Evolutionary conservation across 2,329 filamentous ascomycete species (phyloP), one percentile per base, ranked within the genome.

Genomic region (Didymella segeticola): DNA sequence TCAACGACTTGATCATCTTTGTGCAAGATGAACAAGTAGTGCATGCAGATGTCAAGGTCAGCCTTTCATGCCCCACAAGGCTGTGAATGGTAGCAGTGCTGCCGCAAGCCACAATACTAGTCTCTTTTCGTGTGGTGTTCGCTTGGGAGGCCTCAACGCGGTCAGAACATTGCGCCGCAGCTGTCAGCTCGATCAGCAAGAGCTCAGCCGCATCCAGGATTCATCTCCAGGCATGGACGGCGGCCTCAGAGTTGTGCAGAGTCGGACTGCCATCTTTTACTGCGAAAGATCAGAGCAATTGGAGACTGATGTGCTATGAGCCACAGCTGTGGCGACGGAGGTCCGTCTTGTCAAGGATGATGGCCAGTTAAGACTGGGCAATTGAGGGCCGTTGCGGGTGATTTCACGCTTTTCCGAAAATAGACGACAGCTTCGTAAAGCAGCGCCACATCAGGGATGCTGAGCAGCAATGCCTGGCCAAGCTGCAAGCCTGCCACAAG

Each of bases 381-480:
- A 23, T 36, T 46, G 34, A 34, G 19, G 47, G 34, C 29, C 43
- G 48, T 47, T 38, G 43, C 30, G 26, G 52, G 39, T 42, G 47
- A 36, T 52, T 34, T 53, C 34, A 54, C 54, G 34, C 52, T n/a
- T 30, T 50, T 27, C 47, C 20, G 22, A 23, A 60, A 60, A 54
- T 57, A 54, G 57, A 54, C 30, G 17, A 7, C 12, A 34, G 41
- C 47, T 55, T 52, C 30, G 49, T 56, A 39, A 54, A 38, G 42
- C 41, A 39, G 49, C 57, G 53, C 53, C 53, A 51, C 51, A 34
- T 30, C 57, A 60, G 50, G 53, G 53, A 51, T 56, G 43, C n/a
- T n/a, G n/a, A n/a, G n/a, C 27, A 27, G 22, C 33, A 39, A 14
- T 45, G 38, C 46, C 54, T 46, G 42, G 57, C 53, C 25, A 38